Evolutionary conservation across 2,329 filamentous ascomycete species (phyloP).

Genomic region (Dactylella cylindrospora): DNA sequence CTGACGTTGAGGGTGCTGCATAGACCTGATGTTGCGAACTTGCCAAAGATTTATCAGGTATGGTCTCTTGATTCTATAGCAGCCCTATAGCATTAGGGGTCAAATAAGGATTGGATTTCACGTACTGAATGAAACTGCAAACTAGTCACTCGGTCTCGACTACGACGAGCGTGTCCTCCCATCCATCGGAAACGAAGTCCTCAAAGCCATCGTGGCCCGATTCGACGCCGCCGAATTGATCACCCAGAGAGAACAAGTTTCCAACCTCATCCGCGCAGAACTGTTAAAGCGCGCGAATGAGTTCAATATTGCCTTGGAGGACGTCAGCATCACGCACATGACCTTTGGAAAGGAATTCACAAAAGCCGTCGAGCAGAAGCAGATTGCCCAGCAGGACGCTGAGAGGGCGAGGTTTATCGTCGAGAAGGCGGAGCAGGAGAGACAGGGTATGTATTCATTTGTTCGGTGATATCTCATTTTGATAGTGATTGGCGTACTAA

Average conservation of each 20-base stretch:
- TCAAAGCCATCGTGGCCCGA: slow-evolving; percentile 97
- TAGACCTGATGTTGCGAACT: slow-evolving; percentile 83
- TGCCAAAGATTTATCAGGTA: slow-evolving; percentile 99
- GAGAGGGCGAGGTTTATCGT: slow-evolving; percentile 97
- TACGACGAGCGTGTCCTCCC: slow-evolving; percentile 98
- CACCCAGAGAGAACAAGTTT: slow-evolving; percentile 96
- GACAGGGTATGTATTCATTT: slow-evolving; percentile 71
- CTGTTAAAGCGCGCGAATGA: slow-evolving; percentile 88
- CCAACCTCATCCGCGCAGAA: slow-evolving; percentile 87
- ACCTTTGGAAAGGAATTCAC: slow-evolving; percentile 99
- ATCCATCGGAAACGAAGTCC: slow-evolving; percentile 98
- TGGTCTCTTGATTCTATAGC: slow-evolving; percentile 45
- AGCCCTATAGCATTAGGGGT: background rate
- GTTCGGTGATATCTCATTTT: background rate
- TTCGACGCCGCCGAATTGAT: slow-evolving; percentile 99
- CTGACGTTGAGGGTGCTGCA: slow-evolving; percentile 94
- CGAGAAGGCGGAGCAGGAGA: slow-evolving; percentile 97
- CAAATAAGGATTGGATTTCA: background rate
- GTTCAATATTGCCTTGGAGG: slow-evolving; percentile 98
- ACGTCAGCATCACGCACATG: slow-evolving; percentile 99
- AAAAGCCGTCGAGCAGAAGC: slow-evolving; percentile 98
- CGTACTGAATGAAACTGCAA: too few species aligned
- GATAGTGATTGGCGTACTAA: background rate
- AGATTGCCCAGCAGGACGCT: slow-evolving; percentile 98
- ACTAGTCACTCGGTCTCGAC: slow-evolving; percentile 89